phyloP scores from a whole-genome alignment of 2,329 filamentous ascomycete species.

The Colletotrichum sp. region DNA sequence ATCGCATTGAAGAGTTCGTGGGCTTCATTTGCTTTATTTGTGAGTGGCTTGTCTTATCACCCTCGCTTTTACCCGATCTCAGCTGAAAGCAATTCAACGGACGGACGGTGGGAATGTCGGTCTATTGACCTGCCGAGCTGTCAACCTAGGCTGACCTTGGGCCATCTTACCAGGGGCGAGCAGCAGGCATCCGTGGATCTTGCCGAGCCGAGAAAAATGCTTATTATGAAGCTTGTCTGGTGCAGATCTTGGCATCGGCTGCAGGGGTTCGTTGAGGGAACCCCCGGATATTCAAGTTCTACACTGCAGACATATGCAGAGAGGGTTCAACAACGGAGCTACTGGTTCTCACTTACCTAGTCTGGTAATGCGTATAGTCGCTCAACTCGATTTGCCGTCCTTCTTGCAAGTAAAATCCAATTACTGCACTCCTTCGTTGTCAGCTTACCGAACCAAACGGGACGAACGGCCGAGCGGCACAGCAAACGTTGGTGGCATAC shows the following conservation, averaged over 20 bases:
- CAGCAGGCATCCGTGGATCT: neutral
- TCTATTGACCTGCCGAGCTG: neutral
- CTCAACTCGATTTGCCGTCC: fast-evolving
- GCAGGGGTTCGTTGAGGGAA: neutral
- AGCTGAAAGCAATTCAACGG: fast-evolving
- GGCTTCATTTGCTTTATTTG: fast-evolving
- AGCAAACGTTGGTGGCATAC: neutral
- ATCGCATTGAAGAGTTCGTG: fast-evolving
- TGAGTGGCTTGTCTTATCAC: fast-evolving
- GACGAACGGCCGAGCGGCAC: neutral
- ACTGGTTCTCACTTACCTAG: neutral
- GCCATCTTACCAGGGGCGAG: neutral
- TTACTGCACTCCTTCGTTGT: neutral
- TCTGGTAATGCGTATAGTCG: neutral
- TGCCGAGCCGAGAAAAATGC: neutral
- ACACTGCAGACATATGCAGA: neutral
- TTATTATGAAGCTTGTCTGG: neutral
- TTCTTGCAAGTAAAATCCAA: neutral
- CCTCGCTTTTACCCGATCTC: fast-evolving
- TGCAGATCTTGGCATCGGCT: neutral
- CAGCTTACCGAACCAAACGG: neutral
- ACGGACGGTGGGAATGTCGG: neutral
- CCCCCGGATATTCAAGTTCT: neutral
- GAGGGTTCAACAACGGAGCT: neutral
- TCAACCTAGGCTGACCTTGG: neutral